Evolutionary conservation across 2,329 filamentous ascomycete species (phyloP).

Genomic region (Colletotrichum phormii): DNA sequence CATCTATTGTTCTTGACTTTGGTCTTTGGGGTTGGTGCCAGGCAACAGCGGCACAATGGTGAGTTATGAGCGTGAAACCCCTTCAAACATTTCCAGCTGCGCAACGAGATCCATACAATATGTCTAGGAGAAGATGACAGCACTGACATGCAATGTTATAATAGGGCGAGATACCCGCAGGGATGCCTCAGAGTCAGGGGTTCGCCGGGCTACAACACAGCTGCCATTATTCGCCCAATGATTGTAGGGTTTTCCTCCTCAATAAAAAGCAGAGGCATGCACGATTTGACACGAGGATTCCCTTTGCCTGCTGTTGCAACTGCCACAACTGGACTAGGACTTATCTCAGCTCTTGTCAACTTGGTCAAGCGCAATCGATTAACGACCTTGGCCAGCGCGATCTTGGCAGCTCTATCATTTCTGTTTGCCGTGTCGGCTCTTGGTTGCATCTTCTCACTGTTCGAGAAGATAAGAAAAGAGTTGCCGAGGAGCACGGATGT

Average conservation of each 20-base stretch:
- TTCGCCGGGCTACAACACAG: not conserved
- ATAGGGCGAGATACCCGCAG: not conserved
- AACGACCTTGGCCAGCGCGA: not conserved
- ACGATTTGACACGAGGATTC: not conserved
- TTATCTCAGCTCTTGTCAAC: not conserved
- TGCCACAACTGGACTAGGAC: not conserved
- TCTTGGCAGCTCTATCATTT: not conserved
- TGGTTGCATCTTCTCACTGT: not conserved
- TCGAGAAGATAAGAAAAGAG: not conserved
- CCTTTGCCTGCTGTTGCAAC: not conserved
- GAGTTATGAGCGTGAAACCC: not conserved
- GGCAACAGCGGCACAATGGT: not conserved
- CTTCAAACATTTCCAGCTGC: no score
- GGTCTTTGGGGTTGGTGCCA: not conserved
- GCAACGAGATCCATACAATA: no score
- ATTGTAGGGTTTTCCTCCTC: not conserved
- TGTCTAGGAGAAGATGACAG: not conserved
- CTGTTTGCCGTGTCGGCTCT: not conserved
- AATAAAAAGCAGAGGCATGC: not conserved
- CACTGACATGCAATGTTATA: not conserved
- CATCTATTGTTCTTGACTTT: not conserved
- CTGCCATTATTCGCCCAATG: not conserved
- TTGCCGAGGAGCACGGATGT: not conserved
- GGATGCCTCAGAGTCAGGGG: not conserved
- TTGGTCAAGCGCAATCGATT: not conserved